phyloP scores from a whole-genome alignment of 805 yeast genomes.

The Candida maris region DNA sequence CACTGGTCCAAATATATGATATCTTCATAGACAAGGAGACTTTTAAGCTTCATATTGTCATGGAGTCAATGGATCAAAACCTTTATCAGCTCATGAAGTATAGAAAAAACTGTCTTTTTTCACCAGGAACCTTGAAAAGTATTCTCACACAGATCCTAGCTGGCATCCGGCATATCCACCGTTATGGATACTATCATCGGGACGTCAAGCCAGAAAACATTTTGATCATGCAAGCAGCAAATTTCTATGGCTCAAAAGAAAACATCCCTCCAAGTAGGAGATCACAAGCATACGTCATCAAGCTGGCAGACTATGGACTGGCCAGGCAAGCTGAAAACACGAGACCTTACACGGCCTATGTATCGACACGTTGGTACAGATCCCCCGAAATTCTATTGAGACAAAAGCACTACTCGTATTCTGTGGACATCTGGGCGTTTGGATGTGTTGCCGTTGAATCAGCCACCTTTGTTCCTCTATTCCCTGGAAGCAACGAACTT shows the following conservation, averaged over 20 bases:
- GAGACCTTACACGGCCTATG: conserved; percentile 67
- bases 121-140: conserved; percentile 57
- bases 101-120: conserved; percentile 50
- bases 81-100: conserved; percentile 71
- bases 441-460: conserved; percentile 75
- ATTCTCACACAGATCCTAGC: conserved; percentile 67
- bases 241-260: conserved; percentile 45
- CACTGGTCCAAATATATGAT: conserved; percentile 72
- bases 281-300: conserved; percentile 53
- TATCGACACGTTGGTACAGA: conserved; percentile 83
- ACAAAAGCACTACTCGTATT: conserved; percentile 56
- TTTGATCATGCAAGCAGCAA: conserved; percentile 56
- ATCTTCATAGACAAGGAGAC: conserved; percentile 65
- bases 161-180: conserved; percentile 82
- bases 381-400: conserved; percentile 77
- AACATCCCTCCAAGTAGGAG: conserved; percentile 38
- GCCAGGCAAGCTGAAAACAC: conserved; percentile 56
- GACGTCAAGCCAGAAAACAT: conserved; percentile 95
- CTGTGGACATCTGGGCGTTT: conserved; percentile 85
- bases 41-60: conserved; percentile 68
- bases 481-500: conserved; percentile 76
- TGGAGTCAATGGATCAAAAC: conserved; percentile 87
- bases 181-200: conserved; percentile 67
- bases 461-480: conserved; percentile 70
- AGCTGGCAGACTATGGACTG: conserved; percentile 78